phyloP scores from a whole-genome alignment of 306 rosid genomes.

The Clitoria ternatea region DNA sequence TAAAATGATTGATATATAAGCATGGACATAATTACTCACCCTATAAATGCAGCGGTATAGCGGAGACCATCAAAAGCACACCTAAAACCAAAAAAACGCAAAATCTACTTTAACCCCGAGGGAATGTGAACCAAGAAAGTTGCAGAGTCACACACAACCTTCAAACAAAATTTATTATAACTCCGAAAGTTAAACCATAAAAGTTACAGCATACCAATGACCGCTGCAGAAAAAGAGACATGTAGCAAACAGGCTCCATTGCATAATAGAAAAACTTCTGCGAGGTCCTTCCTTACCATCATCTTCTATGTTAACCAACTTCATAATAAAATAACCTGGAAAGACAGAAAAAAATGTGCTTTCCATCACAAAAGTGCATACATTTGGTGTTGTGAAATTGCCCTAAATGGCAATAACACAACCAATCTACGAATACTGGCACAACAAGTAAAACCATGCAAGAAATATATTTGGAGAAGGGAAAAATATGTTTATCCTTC shows the following conservation, averaged over 20 bases:
- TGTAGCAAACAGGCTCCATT: slow-evolving; percentile 82
- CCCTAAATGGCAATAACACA: slow-evolving; percentile 2
- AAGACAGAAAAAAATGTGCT: slow-evolving; percentile 11
- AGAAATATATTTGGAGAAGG: slow-evolving; percentile 6
- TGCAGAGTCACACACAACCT: neutral
- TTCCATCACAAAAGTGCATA: slow-evolving; percentile 14
- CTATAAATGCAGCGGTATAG: slow-evolving; percentile 95
- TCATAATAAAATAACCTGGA: slow-evolving; percentile 77
- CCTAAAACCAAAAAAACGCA: slow-evolving; percentile 45
- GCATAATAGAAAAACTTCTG: slow-evolving; percentile 51
- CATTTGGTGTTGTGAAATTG: slow-evolving; percentile 5
- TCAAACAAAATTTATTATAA: slow-evolving; percentile 14
- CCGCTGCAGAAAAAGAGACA: slow-evolving; percentile 94
- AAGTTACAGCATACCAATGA: slow-evolving; percentile 70
- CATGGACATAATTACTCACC: slow-evolving; percentile 43
- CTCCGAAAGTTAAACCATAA: slow-evolving; percentile 16
- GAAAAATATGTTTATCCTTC: too few relatives aligned
- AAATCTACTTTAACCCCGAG: neutral
- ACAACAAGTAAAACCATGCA: neutral
- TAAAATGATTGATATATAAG: slow-evolving; percentile 4
- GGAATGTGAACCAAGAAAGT: slow-evolving; percentile 8
- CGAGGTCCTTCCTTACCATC: slow-evolving; percentile 33
- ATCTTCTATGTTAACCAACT: slow-evolving; percentile 43
- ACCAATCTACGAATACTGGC: slow-evolving; percentile 9
- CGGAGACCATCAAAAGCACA: slow-evolving; percentile 99